A percentile compares a stretch with the other conserved stretches of the same genome.
phyloP scores from a whole-genome alignment of 2,329 filamentous ascomycete genomes.

The Metarhizium anisopliae region DNA sequence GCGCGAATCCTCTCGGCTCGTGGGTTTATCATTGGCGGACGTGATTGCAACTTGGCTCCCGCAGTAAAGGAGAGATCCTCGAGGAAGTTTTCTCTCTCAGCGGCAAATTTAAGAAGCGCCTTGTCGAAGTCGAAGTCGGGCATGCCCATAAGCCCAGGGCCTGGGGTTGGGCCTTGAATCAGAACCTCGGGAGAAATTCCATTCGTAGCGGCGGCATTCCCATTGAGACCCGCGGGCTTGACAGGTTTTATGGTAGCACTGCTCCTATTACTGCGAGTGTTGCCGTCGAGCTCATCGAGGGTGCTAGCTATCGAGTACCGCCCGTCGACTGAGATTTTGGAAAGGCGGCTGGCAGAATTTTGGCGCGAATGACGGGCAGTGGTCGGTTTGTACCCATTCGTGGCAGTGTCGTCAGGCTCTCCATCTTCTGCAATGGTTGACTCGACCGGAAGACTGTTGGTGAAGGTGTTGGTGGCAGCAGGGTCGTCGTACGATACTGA shows the following conservation, averaged over 20 bases:
- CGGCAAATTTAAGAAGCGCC: conserved; percentile 86
- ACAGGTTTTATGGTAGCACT: conserved; percentile 52
- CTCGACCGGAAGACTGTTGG: conserved; percentile 32
- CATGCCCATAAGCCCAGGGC: conserved; percentile 16
- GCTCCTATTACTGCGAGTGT: conserved; percentile 54
- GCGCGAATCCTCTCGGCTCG: conserved; percentile 73
- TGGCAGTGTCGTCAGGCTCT: conserved; percentile 39
- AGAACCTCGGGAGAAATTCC: conserved; percentile 16
- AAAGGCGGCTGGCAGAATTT: conserved; percentile 50
- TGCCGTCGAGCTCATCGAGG: conserved; percentile 49
- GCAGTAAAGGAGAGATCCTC: conserved; percentile 86
- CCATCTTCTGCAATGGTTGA: conserved; percentile 55
- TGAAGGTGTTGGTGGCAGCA: conserved; percentile 23
- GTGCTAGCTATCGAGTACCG: conserved; percentile 44
- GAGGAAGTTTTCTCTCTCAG: conserved; percentile 87
- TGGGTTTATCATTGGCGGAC: conserved; percentile 66
- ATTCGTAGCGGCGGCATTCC: conserved; percentile 11
- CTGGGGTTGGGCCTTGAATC: neutral
- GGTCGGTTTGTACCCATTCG: conserved; percentile 17
- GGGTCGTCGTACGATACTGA: conserved; percentile 55
- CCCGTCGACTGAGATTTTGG: conserved; percentile 41
- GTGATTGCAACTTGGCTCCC: conserved; percentile 63
- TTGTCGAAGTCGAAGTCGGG: conserved; percentile 86
- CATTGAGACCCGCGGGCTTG: conserved; percentile 19
- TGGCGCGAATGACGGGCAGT: conserved; percentile 51